A percentile compares a stretch with the other conserved stretches of the same genome.
These are phyloP conservation scores for Cytospora schulzeri DNA, from an alignment of 2,329 filamentous ascomycete genomes.

Conservation along the genomic window DNA sequence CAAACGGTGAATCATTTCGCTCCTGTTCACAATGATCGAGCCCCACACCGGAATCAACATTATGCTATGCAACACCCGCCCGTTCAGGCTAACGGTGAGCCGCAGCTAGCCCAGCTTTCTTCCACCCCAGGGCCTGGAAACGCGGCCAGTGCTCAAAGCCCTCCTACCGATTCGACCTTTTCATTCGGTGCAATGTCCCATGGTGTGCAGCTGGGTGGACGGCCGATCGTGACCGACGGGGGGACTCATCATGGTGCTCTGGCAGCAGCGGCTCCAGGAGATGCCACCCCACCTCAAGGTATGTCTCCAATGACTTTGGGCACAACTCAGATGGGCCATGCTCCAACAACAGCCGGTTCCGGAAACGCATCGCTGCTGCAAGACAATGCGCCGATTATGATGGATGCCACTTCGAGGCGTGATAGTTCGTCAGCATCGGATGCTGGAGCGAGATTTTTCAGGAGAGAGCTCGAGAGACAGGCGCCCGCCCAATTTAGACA, in stretches of 20 bases:
- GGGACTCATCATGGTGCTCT: neutral
- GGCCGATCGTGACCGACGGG: neutral
- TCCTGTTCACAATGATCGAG: neutral
- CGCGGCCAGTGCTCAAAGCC: neutral
- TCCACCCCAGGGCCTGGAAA: neutral
- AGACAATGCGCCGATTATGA: neutral
- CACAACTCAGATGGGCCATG: neutral
- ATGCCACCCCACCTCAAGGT: neutral
- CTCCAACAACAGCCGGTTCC: neutral
- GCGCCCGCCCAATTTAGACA: neutral
- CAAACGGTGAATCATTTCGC: neutral
- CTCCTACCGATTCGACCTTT: neutral
- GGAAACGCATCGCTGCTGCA: neutral
- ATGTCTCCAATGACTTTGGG: neutral
- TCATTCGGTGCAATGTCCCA: neutral
- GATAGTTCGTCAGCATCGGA: neutral
- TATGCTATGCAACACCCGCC: too few species aligned
- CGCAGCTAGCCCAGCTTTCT: neutral
- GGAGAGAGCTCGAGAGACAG: neutral
- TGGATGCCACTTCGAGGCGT: neutral
- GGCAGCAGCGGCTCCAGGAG: neutral
- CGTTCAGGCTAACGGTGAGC: neutral
- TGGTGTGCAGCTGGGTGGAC: neutral
- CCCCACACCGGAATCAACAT: neutral
- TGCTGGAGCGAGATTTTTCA: neutral